Conservation (phyloP, 129 eudicot species). For the Artemisia argyi region DNA sequence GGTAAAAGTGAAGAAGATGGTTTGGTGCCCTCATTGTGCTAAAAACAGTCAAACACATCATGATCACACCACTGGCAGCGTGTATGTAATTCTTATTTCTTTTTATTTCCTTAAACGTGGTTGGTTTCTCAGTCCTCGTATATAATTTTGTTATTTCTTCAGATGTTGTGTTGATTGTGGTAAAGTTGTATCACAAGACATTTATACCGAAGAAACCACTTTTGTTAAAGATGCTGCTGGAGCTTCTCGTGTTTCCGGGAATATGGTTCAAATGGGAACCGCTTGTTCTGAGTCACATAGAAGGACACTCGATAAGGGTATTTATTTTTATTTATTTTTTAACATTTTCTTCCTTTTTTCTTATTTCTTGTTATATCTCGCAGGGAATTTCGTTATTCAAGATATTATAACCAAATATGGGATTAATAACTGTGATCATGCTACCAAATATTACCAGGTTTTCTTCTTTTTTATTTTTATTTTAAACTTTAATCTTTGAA, state of each 20-base stretch:
- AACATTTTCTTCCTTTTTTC: background rate
- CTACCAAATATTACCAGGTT: slow-evolving; percentile 25
- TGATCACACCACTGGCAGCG: slow-evolving; percentile 31
- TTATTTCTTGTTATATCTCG: too few relatives aligned
- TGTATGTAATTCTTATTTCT: slow-evolving; percentile 14
- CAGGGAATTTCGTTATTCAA: slow-evolving; percentile 15
- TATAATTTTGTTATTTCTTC: background rate
- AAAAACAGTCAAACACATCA: slow-evolving; percentile 25
- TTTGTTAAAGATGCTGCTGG: slow-evolving; percentile 44
- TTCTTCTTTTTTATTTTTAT: too few relatives aligned
- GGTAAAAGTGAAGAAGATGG: background rate
- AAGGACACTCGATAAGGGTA: slow-evolving; percentile 38
- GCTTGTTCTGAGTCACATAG: slow-evolving; percentile 29
- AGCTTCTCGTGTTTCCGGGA: slow-evolving; percentile 37
- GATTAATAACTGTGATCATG: slow-evolving; percentile 17
- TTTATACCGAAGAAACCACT: slow-evolving; percentile 36
- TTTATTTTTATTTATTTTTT: background rate
- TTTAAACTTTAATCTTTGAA: too few relatives aligned
- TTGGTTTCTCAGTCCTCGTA: too few relatives aligned
- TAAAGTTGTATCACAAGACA: slow-evolving; percentile 37
- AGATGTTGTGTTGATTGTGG: slow-evolving; percentile 56
- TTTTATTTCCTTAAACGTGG: too few relatives aligned
- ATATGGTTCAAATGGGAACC: slow-evolving; percentile 17
- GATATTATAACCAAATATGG: slow-evolving; percentile 21
- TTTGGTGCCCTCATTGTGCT: slow-evolving; percentile 30